Percentiles rank a stretch among this genome's conserved stretches.
phyloP scores from a whole-genome alignment of 176 grass and related monocot species.

The Puya raimondii region DNA sequence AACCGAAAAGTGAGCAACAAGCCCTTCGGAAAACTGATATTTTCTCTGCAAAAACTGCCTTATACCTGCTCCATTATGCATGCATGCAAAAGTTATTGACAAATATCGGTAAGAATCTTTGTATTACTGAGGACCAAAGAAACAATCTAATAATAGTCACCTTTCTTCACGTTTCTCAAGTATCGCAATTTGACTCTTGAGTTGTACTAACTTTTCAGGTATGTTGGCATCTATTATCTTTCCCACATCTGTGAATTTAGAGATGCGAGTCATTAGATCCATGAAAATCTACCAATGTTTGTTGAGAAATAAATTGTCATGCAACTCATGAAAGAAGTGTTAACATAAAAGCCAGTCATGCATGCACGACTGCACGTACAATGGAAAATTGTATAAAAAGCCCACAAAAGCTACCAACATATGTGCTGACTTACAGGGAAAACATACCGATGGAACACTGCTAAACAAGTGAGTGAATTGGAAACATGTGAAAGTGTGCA shows the following conservation, averaged over 20 bases:
- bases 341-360: too few relatives aligned
- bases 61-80: conserved; percentile 57
- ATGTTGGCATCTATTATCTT: conserved; percentile 56
- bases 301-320: not conserved
- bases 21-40: conserved; percentile 92
- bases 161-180: conserved; percentile 99
- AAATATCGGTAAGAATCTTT: conserved; percentile 8
- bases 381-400: too few relatives aligned
- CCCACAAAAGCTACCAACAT: too few relatives aligned
- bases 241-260: conserved; percentile 31
- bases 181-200: conserved; percentile 87
- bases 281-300: not conserved
- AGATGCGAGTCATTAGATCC: not conserved
- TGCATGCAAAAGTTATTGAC: conserved; percentile 19
- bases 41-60: conserved; percentile 90
- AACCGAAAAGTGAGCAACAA: conserved; percentile 93
- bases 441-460: too few relatives aligned
- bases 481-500: not conserved
- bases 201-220: conserved; percentile 84
- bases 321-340: not conserved
- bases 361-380: too few relatives aligned
- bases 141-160: conserved; percentile 20
- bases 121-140: not conserved
- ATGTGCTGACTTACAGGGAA: too few relatives aligned
- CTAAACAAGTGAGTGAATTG: too few relatives aligned